phyloP scores from a whole-genome alignment of 2,329 filamentous ascomycete genomes.

The Penicillium sp. region DNA sequence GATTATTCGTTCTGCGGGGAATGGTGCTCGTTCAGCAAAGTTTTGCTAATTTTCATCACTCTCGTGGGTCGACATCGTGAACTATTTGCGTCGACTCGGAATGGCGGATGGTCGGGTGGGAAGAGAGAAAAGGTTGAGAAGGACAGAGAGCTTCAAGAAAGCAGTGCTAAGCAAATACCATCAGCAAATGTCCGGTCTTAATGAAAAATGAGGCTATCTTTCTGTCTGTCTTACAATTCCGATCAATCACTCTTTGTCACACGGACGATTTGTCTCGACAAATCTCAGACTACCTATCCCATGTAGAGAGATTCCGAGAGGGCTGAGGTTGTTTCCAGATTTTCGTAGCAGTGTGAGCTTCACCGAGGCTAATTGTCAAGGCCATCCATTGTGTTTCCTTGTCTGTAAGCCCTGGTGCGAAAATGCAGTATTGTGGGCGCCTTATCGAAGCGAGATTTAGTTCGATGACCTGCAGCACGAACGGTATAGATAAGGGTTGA shows the following conservation, averaged over 20 bases:
- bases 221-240: not conserved
- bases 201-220: not conserved
- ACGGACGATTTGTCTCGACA: not conserved
- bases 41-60: conserved; percentile 62
- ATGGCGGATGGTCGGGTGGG: conserved; percentile 17
- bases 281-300: not conserved
- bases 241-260: not conserved
- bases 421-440: not conserved
- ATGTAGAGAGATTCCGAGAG: not conserved
- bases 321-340: no score
- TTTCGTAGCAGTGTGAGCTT: no score
- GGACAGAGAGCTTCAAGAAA: not conserved
- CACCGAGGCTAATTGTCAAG: not conserved
- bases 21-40: conserved; percentile 59
- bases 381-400: no score
- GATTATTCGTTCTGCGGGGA: conserved; percentile 60
- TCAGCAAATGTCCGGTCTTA: not conserved
- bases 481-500: not conserved
- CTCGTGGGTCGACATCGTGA: conserved; percentile 60
- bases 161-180: not conserved
- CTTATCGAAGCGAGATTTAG: not conserved
- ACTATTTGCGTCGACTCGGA: conserved; percentile 58
- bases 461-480: not conserved
- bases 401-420: not conserved
- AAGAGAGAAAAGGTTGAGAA: not conserved